Conservation (phyloP, 2,329 filamentous ascomycete genomes). For the Scedosporium minutisporum region DNA sequence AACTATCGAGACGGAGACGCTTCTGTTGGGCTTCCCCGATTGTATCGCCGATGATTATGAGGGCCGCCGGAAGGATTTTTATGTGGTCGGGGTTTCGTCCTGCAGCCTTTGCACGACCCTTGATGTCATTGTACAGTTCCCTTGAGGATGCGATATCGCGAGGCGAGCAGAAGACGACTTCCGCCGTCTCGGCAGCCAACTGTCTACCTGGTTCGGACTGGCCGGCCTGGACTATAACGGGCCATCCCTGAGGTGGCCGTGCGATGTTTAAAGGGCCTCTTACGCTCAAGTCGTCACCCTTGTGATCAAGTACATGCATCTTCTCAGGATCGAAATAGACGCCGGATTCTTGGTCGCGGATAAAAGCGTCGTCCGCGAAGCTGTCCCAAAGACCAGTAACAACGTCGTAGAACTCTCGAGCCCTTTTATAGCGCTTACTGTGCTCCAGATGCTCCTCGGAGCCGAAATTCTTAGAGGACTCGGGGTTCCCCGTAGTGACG, state of each 20-base stretch:
- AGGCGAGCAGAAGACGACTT: conserved; percentile 42
- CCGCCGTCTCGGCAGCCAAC: conserved; percentile 42
- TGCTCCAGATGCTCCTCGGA: conserved; percentile 39
- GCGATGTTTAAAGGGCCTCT: conserved; percentile 42
- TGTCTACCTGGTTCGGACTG: conserved; percentile 42
- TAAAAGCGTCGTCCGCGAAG: conserved; percentile 46
- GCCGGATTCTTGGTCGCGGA: conserved; percentile 35
- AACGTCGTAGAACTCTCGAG: conserved; percentile 42
- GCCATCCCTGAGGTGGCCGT: conserved; percentile 42
- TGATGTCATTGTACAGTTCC: conserved; percentile 40
- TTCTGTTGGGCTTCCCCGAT: conserved; percentile 38
- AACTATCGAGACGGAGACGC: conserved; percentile 36
- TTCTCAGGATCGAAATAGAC: conserved; percentile 40
- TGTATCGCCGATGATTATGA: conserved; percentile 39
- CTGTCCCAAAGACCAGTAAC: conserved; percentile 44
- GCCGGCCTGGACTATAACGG: conserved; percentile 45
- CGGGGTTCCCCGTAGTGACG: conserved; percentile 42
- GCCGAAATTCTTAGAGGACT: conserved; percentile 42
- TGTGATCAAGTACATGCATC: conserved; percentile 42
- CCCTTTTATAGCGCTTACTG: conserved; percentile 37
- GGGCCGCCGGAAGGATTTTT: conserved; percentile 41
- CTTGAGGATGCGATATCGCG: conserved; percentile 34
- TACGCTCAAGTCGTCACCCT: conserved; percentile 35
- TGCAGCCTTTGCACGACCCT: conserved; percentile 31
- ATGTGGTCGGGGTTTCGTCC: conserved; percentile 35